Evolutionary conservation across 306 rosid species (phyloP).

Genomic region (Crotalaria pallida): DNA sequence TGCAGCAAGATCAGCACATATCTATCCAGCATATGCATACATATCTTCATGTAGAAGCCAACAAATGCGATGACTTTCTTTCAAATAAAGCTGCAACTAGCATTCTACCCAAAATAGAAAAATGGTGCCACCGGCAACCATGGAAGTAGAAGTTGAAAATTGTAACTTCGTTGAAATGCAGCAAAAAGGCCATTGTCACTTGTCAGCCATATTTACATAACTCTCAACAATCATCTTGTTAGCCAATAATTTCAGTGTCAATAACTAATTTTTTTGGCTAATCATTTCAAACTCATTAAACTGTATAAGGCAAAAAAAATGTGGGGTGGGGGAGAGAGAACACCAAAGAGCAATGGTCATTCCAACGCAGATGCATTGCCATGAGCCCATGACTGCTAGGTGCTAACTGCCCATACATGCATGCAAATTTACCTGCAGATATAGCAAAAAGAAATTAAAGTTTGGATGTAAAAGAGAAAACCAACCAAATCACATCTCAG

Average conservation of each 20-base stretch:
- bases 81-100: too few species aligned
- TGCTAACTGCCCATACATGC: not conserved
- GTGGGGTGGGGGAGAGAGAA: not conserved
- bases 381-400: not conserved
- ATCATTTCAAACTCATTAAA: not conserved
- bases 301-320: not conserved
- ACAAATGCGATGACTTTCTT: too few species aligned
- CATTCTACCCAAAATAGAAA: too few species aligned
- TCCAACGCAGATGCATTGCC: not conserved
- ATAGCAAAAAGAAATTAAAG: not conserved
- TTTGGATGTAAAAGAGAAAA: not conserved
- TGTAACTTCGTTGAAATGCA: not conserved
- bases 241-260: not conserved
- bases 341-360: not conserved
- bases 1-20: too few species aligned
- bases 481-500: not conserved
- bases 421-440: not conserved
- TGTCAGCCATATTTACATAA: not conserved
- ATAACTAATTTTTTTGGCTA: not conserved
- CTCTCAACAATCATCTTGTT: not conserved
- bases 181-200: not conserved
- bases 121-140: too few species aligned
- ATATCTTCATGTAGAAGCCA: too few species aligned
- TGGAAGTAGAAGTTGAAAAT: not conserved
- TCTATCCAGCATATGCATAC: too few species aligned